phyloP scores from a whole-genome alignment of 768 basidiomycete genomes.

The Lactifluus subvellereus region DNA sequence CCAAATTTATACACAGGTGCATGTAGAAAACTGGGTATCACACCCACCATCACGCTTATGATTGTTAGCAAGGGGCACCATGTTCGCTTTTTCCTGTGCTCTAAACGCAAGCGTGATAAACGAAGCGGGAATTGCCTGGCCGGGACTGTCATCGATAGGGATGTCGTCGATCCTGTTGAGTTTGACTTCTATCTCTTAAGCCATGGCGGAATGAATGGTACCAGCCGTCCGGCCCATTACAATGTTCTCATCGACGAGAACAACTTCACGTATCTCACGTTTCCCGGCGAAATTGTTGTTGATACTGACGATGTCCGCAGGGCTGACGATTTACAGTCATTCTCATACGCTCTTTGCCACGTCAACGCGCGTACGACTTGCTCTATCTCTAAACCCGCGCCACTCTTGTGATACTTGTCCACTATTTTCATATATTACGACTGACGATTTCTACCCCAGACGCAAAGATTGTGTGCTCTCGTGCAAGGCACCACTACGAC shows the following conservation, averaged over 20 bases:
- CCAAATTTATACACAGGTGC: conserved; percentile 44
- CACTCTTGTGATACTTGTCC: conserved; percentile 56
- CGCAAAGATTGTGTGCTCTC: conserved; percentile 68
- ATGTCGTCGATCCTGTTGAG: conserved; percentile 63
- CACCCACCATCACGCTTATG: conserved; percentile 65
- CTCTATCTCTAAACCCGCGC: conserved; percentile 77
- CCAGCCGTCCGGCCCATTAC: conserved; percentile 63
- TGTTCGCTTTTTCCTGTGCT: conserved; percentile 53
- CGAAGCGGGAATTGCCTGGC: conserved; percentile 68
- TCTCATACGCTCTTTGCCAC: conserved; percentile 74
- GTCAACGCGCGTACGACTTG: conserved; percentile 76
- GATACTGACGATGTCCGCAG: conserved; percentile 32
- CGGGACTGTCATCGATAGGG: conserved; percentile 71
- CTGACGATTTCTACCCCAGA: conserved; percentile 37
- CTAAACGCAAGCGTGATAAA: conserved; percentile 42
- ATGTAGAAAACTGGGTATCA: conserved; percentile 51
- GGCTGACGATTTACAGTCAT: conserved; percentile 59
- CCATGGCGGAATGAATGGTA: conserved; percentile 72
- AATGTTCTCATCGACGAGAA: conserved; percentile 50
- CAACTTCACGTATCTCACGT: conserved; percentile 46
- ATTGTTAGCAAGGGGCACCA: conserved; percentile 78
- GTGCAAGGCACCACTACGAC: conserved; percentile 76
- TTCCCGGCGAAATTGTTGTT: not conserved
- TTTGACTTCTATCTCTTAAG: conserved; percentile 76
- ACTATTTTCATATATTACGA: not conserved